Base-by-base conservation (phyloP, 192 early-diverging fungal genomes). In the Podila epicladia region DNA sequence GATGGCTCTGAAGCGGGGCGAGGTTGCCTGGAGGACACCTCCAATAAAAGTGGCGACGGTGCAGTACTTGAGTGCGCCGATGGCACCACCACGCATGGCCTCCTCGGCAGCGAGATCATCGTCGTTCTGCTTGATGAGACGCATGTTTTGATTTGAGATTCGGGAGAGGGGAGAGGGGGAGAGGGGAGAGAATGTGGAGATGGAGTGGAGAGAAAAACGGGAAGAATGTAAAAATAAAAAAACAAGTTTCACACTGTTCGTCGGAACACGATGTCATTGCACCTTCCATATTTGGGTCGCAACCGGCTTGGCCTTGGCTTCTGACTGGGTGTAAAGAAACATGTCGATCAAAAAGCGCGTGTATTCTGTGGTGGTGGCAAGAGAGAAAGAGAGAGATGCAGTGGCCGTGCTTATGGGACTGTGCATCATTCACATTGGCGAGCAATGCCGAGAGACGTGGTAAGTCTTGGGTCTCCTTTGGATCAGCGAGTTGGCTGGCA, bases 101-200 rank as follows among this genome's bases (percentile, higher is more conserved):
- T 15, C 76, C 49, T 61, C 60, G 11, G 76, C 76, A 12, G 76
- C 76, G 2, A 58, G 33, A 38, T 72, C 65, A 32, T 79, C 65
- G 35, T 72, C 69, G 61, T 79, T 45, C 29, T 79, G 60, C 51
- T 79, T 79, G 45, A 79, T 79, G 41, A 79, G 64, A 64, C 76
- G 76, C 76, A 79, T 79, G 50, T 11, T 65, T 31, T 13, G 64
- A 20, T n/a, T 64, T 11, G 33, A 26, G 32, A 41, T 45, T 22
- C 11, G 22, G 8, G 28, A 28, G 57, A 58, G 28, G 11, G 57
- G 28, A 58, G 57, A 58, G 55, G 9, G 9, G 53, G 53, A 55
- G 58, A 60, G 28, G 3, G 59, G 28, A 29, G 28, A 19, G 28
- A 62, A 33, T 32, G 45, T 35, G 41, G 26, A 20, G 24, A 19